Conservation (phyloP, 495 filamentous ascomycete genomes). For the Podospora comata region DNA sequence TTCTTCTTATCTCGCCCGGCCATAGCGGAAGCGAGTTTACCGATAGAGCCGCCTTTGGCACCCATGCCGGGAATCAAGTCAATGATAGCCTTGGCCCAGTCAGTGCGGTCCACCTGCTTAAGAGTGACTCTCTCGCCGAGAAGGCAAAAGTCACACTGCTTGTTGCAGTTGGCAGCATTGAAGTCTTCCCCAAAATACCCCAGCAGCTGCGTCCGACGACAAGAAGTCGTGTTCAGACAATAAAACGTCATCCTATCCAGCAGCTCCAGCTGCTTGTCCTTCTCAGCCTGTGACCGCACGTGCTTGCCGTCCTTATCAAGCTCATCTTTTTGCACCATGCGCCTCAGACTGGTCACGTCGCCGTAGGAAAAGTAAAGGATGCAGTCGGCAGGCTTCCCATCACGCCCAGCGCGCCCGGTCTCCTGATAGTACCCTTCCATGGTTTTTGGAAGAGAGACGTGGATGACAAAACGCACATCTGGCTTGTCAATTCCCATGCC, state of each 20-base stretch:
- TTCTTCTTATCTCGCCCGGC: conserved; percentile 43
- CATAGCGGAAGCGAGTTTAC: conserved; percentile 51
- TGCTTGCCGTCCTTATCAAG: conserved; percentile 70
- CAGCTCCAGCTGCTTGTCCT: conserved; percentile 79
- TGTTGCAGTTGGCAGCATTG: conserved; percentile 62
- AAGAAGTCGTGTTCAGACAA: conserved; percentile 83
- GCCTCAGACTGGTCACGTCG: conserved; percentile 59
- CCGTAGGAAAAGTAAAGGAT: conserved; percentile 82
- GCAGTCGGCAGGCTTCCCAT: conserved; percentile 82
- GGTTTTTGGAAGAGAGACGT: conserved; percentile 86
- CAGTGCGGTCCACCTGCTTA: conserved; percentile 72
- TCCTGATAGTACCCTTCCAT: conserved; percentile 99
- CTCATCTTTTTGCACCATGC: conserved; percentile 61
- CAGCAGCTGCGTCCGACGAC: conserved; percentile 82
- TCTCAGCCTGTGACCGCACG: conserved; percentile 34
- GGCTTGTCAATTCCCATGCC: conserved; percentile 99
- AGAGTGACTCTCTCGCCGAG: conserved; percentile 48
- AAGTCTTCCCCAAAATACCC: conserved; percentile 90
- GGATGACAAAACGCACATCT: conserved; percentile 92
- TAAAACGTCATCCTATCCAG: conserved; percentile 76
- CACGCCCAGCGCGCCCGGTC: conserved; percentile 88
- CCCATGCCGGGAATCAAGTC: conserved; percentile 53
- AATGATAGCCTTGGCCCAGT: conserved; percentile 66
- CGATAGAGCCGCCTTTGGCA: conserved; percentile 45
- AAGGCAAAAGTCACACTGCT: conserved; percentile 82